Conservation (phyloP, 1,139 yeast species). For the Suhomyces bribrorum region DNA sequence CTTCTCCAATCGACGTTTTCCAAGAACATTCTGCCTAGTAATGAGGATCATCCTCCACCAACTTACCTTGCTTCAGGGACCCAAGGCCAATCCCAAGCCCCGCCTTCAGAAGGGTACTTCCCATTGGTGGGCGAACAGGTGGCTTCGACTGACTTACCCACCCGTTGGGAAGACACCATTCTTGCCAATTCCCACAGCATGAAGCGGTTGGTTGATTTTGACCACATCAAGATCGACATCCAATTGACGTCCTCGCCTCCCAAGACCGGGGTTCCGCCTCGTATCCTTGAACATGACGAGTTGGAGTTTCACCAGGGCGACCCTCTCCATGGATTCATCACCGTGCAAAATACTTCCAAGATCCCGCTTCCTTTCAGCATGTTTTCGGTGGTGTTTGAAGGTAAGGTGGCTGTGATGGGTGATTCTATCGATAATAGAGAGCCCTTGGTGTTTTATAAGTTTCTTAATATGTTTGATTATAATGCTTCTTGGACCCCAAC, state of each 20-base stretch:
- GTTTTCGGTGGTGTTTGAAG: slow-evolving; percentile 61
- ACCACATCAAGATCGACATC: slow-evolving; percentile 20
- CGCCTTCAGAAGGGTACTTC: slow-evolving; percentile 11
- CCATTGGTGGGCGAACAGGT: slow-evolving; percentile 6
- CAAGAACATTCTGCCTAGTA: slow-evolving; percentile 25
- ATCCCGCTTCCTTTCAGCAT: slow-evolving; percentile 52
- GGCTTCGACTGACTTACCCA: slow-evolving; percentile 5
- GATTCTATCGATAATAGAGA: slow-evolving; percentile 13
- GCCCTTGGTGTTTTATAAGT: slow-evolving; percentile 22
- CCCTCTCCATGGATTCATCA: slow-evolving; percentile 51
- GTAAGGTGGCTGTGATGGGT: slow-evolving; percentile 26
- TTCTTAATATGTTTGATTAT: slow-evolving; percentile 32
- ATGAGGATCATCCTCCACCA: slow-evolving; percentile 26
- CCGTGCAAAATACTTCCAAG: slow-evolving; percentile 43
- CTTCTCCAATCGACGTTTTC: slow-evolving; percentile 28
- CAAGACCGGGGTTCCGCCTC: slow-evolving; percentile 19
- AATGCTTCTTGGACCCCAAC: slow-evolving; percentile 28
- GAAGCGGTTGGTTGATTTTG: slow-evolving; percentile 20
- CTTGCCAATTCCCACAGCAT: slow-evolving; percentile 27
- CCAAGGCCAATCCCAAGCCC: too few relatives aligned
- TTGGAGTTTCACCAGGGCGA: slow-evolving; percentile 25
- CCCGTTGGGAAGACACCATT: slow-evolving; percentile 29
- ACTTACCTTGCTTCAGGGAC: slow-evolving; percentile 17
- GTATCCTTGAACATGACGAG: slow-evolving; percentile 16
- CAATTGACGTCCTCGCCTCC: slow-evolving; percentile 21